Evolutionary conservation across 176 grass and related monocot genomes (phyloP), one percentile per base, ranked within the genome.

Genomic region (Guadua angustifolia): DNA sequence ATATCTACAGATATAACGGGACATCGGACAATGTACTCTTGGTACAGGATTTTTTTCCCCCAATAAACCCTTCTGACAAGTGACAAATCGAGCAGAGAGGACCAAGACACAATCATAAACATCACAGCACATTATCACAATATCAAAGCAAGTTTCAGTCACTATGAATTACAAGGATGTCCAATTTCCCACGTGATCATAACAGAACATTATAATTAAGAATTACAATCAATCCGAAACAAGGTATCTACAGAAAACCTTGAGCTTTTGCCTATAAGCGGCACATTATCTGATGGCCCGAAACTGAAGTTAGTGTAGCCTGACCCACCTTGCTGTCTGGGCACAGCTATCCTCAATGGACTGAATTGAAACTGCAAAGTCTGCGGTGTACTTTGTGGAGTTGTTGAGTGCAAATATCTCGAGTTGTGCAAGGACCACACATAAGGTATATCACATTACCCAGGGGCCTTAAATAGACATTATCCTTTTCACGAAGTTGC

Each of bases 401-500:
- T 66, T 95, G 93, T 74, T 84, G 67, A 16, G 84, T 85, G 69
- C 95, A 98, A 49, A 77, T 79, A 78, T 92, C 88, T 71, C 14
- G 69, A 47, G 87, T 62, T 74, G 95, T 92, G 71, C 95, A 98
- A 3, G 95, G 95, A 13, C 95, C 91, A 45, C 91, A 98, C 93
- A 98, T 95, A 22, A 98, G 87, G 79, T 95, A 98, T 87, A 98
- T 92, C 64, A 98, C 89, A 63, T 95, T 98, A 36, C 93, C 96
- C 83, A 98, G 77, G 73, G 96, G 89, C 69, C 93, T 90, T 62
- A 87, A 61, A 38, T 90, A 98, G 50, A 98, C 72, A 71, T 92
- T 91, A 81, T 95, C 96, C 39, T 92, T 93, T 74, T 88, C 90
- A 29, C 91, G 89, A 72, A 98, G 96, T 65, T 94, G 85, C 76